Evolutionary conservation across 768 basidiomycete species (phyloP), one percentile per base, ranked within the genome.

Genomic region (Boletus reticulatus): DNA sequence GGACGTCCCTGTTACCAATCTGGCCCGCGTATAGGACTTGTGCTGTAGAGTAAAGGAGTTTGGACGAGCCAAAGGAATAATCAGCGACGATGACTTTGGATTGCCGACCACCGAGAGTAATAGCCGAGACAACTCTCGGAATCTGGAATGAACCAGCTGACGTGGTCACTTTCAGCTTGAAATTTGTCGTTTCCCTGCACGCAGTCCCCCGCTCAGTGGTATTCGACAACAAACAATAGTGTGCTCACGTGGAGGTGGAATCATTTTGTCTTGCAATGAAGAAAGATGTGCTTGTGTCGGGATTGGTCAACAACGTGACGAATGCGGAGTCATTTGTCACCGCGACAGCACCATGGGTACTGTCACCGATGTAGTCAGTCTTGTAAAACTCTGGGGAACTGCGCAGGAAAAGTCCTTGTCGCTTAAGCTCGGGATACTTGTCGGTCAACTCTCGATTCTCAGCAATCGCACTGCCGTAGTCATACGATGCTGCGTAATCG

Each of bases 381-480:
- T 92, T 88, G 70, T 84, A 82, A 66, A 93, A 89, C 45, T 88
- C 87, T 0, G 82, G 85, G 0, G 88, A 87, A 59, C 86, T 88
- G 27, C 92, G 84, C 19, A 93, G 71, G 77, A 94, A 94, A 17
- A 92, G 67, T 17, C 81, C 85, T 64, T 93, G 83, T 19, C 84
- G 79, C 67, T 92, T 94, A 48, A 94, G 75, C 62, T 94, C 92
- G 53, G 83, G 78, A 68, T 79, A 89, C 68, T 94, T 94, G 6
- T 77, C 67, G 0, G 82, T 83, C 41, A 92, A 65, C 16, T 79
- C 79, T 22, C 92, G 80, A 22, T 79, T 80, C 73, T 94, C 92
- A 19, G 81, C 73, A 49, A 90, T 81, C 24, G 86, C 72, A 42
- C 84, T 78, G 19, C 90, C 91, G 53, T 94, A 94, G 71, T 94